Evolutionary conservation across 2,329 filamentous ascomycete species (phyloP).

Genomic region (Colletotrichum navitas): DNA sequence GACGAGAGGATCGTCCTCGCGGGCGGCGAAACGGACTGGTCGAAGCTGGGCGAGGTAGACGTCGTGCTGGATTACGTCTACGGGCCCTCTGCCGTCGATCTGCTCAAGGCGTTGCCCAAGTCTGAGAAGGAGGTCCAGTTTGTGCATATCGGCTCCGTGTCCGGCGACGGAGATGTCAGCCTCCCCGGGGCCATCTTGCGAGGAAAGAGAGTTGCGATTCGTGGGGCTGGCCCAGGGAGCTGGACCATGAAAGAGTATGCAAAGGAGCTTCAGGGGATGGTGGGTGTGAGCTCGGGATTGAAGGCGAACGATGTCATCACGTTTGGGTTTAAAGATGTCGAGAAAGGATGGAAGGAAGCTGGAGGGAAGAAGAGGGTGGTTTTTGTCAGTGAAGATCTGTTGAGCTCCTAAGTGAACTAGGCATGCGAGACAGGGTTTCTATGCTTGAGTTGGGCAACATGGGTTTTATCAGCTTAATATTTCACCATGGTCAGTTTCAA

Average conservation of each 20-base stretch:
- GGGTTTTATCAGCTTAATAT: neutral
- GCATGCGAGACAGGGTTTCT: neutral
- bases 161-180: conserved; percentile 51
- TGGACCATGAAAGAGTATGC: conserved; percentile 52
- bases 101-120: conserved; percentile 55
- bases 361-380: conserved; percentile 47
- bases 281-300: conserved; percentile 45
- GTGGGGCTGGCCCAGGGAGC: conserved; percentile 60
- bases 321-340: conserved; percentile 46
- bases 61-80: conserved; percentile 71
- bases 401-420: neutral
- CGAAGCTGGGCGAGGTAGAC: conserved; percentile 60
- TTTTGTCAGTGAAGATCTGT: conserved; percentile 46
- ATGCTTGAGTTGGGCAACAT: neutral
- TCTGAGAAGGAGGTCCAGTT: conserved; percentile 62
- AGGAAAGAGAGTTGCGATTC: conserved; percentile 61
- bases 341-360: conserved; percentile 45
- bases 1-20: conserved; percentile 61
- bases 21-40: conserved; percentile 60
- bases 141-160: conserved; percentile 64
- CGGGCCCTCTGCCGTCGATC: conserved; percentile 57
- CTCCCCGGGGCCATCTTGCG: conserved; percentile 60
- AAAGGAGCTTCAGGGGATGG: conserved; percentile 45
- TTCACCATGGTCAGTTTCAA: neutral
- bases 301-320: conserved; percentile 43